Evolutionary conservation across 495 filamentous ascomycete genomes (phyloP).

Genomic region (Aspergillus campestris): DNA sequence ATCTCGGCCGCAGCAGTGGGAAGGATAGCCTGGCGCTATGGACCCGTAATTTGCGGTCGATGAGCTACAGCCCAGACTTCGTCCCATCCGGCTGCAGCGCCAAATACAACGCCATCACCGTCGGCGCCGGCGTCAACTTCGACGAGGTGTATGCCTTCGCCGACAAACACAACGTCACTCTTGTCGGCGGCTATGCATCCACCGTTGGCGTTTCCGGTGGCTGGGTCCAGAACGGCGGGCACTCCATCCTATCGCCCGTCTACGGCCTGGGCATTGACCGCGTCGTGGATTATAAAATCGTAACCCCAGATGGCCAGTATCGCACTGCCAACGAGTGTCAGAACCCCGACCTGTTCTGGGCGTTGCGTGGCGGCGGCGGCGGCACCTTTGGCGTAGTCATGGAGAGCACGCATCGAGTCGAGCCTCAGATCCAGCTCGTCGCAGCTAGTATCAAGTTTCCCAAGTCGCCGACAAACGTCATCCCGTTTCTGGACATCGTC

Average conservation of each 20-base stretch:
- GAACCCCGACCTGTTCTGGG: conserved; percentile 43
- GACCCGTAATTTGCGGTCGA: conserved; percentile 42
- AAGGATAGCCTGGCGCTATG: conserved; percentile 42
- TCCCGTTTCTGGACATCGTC: conserved; percentile 27
- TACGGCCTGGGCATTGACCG: conserved; percentile 43
- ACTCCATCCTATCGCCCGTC: conserved; percentile 28
- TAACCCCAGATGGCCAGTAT: conserved; percentile 36
- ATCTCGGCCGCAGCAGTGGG: conserved; percentile 44
- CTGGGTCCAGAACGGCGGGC: conserved; percentile 35
- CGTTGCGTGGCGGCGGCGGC: conserved; percentile 48
- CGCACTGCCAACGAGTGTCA: conserved; percentile 31
- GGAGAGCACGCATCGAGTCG: conserved; percentile 33
- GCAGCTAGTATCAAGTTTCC: conserved; percentile 28
- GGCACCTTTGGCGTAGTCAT: conserved; percentile 47
- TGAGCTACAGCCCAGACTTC: conserved; percentile 16
- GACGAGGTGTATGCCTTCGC: conserved; percentile 34
- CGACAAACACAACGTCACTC: conserved; percentile 15
- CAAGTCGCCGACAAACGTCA: conserved; percentile 16
- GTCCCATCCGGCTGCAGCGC: conserved; percentile 23
- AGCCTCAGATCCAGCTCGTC: conserved; percentile 19
- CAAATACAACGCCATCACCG: conserved; percentile 26
- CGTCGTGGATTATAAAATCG: conserved; percentile 35
- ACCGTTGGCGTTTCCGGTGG: conserved; percentile 30
- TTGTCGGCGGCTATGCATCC: conserved; percentile 16
- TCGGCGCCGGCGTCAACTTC: conserved; percentile 44